Conservation (phyloP, 495 filamentous ascomycete species). For the Podospora pseudoanserina region DNA sequence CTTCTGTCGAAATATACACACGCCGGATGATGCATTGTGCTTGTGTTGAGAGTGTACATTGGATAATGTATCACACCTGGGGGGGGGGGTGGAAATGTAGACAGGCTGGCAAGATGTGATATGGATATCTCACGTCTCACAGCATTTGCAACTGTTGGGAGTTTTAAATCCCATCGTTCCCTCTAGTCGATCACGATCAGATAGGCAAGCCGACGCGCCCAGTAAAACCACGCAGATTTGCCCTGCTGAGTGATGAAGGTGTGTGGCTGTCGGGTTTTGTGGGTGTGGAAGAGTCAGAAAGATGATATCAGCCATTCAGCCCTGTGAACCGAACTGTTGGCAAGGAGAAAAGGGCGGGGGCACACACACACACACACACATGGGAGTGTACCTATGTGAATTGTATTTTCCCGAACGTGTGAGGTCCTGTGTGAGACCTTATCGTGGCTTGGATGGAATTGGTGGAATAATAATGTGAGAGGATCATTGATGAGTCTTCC, state of each 20-base stretch:
- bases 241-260: neutral
- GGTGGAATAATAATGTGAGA: neutral
- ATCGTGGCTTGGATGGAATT: neutral
- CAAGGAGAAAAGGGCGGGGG: neutral
- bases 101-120: neutral
- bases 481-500: neutral
- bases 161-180: neutral
- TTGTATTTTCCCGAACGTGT: neutral
- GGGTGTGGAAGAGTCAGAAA: neutral
- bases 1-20: no score
- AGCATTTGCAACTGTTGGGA: neutral
- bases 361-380: neutral
- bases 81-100: neutral
- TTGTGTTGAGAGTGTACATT: no score
- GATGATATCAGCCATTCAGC: neutral
- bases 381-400: no score
- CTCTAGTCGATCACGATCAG: neutral
- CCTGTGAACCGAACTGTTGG: neutral
- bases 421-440: neutral
- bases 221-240: neutral
- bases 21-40: neutral
- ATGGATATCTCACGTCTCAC: slow-evolving; percentile 6
- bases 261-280: neutral
- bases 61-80: no score
- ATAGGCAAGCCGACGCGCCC: neutral